Evolutionary conservation across 768 basidiomycete species (phyloP).

Genomic region (Hygrocybe punicea): DNA sequence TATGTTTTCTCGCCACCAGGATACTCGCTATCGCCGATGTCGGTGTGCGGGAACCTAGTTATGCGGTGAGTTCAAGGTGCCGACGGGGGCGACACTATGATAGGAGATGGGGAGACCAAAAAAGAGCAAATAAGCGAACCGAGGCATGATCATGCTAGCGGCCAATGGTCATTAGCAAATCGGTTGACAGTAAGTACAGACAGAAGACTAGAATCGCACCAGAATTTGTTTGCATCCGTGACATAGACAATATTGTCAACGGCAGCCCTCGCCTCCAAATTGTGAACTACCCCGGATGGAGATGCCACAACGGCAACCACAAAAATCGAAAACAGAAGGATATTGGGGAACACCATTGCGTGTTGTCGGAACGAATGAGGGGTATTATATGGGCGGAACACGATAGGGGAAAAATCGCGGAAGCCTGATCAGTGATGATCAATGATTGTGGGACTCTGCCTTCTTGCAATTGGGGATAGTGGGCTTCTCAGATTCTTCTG

Average conservation of each 20-base stretch:
- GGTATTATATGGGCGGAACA: no score
- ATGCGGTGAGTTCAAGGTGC: slow-evolving; percentile 14
- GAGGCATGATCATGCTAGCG: slow-evolving; percentile 48
- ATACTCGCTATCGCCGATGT: slow-evolving; percentile 55
- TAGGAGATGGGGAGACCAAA: background rate
- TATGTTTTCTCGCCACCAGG: slow-evolving; percentile 55
- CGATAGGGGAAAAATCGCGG: no score
- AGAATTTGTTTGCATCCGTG: slow-evolving; percentile 41
- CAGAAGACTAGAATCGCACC: slow-evolving; percentile 34
- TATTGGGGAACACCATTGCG: slow-evolving; percentile 14
- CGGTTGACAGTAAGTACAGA: background rate
- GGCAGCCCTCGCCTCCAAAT: slow-evolving; percentile 11
- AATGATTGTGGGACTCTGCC: no score
- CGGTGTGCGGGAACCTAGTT: slow-evolving; percentile 44
- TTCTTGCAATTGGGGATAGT: no score
- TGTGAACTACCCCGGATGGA: no score
- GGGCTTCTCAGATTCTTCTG: no score
- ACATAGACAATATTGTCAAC: slow-evolving; percentile 53
- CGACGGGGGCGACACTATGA: background rate
- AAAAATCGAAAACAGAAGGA: slow-evolving; percentile 30
- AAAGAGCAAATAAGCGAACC: slow-evolving; percentile 22
- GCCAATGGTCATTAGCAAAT: background rate
- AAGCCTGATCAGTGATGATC: no score
- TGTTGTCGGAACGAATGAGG: no score
- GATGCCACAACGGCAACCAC: slow-evolving; percentile 1